These are phyloP conservation scores for Taxawa tesnikishii DNA, from an alignment of 2,329 filamentous ascomycete genomes.

Conservation along the genomic window DNA sequence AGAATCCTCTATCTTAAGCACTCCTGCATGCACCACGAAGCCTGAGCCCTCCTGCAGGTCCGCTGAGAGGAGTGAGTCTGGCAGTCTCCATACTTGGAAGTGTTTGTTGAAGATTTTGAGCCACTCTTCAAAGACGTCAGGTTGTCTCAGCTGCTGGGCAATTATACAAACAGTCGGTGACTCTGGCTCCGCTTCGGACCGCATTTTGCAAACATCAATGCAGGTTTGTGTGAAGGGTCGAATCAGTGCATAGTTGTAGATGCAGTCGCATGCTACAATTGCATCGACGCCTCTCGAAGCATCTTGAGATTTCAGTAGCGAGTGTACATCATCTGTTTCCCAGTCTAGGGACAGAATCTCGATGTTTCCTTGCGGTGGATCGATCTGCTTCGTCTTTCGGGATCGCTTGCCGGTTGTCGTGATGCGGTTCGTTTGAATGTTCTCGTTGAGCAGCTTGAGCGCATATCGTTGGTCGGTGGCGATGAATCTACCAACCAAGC, in stretches of 20 bases:
- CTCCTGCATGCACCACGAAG: conserved; percentile 71
- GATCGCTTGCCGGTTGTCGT: neutral
- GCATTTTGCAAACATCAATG: conserved; percentile 56
- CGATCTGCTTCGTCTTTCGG: conserved; percentile 1
- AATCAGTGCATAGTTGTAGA: conserved; percentile 86
- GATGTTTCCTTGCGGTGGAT: conserved; percentile 7
- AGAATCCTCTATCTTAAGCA: too few relatives aligned
- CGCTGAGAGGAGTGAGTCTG: conserved; percentile 47
- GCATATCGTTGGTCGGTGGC: conserved; percentile 87
- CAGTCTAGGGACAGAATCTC: conserved; percentile 53
- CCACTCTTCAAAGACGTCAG: conserved; percentile 78
- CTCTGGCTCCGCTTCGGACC: conserved; percentile 15
- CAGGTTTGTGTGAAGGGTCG: conserved; percentile 73
- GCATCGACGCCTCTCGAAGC: conserved; percentile 26
- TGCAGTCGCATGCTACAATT: conserved; percentile 80
- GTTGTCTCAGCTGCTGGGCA: conserved; percentile 77
- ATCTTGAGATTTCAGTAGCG: conserved; percentile 37
- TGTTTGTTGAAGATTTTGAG: conserved; percentile 50
- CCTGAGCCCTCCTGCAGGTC: conserved; percentile 54
- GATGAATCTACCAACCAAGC: conserved; percentile 51
- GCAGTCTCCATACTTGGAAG: conserved; percentile 69
- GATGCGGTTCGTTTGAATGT: conserved; percentile 51
- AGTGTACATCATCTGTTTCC: conserved; percentile 47
- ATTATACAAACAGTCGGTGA: conserved; percentile 61
- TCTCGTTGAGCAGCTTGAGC: conserved; percentile 60